Base-by-base conservation (phyloP, 345 rosid species). In the Draba incana region DNA sequence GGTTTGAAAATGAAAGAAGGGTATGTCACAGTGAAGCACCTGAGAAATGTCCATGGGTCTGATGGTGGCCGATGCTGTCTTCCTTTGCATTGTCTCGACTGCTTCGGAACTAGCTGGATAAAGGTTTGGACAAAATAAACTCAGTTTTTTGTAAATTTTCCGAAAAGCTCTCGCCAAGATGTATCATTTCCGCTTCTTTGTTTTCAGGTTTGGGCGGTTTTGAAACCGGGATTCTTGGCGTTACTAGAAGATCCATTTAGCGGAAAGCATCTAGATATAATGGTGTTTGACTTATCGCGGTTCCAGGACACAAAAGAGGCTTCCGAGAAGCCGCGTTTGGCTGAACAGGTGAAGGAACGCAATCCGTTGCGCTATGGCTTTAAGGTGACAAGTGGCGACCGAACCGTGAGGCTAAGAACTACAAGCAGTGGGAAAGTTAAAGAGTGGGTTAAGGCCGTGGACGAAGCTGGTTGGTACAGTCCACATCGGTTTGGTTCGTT, bases 1-100 rank as follows among this genome's bases (percentile, higher is more conserved):
- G 98, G 97, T 68, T 81, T 88, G 27, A 93, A 93, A 78, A 68
- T 93, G 81, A 90, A 84, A 78, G 97, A 93, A 83, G 98, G 97
- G 31, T 93, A 85, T 68, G 83, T 93, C 27, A 79, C 79, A 77
- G 98, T 81, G 61, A 90, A 84, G 68, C 88, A 90, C 80, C 57
- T 90, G 45, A 67, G 88, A 10, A 69, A 81, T 15, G 68, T 76
- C 57, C 60, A 77, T 0, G 64, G 64, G 2, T 55, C 73, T 38
- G 73, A 56, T 46, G 84, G 55, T 58, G 60, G 68, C 12, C 46
- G 64, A 30, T 78, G 80, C 49, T 84, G 88, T 64, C 78, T 68
- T 54, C 80, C 83, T 20, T 84, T 81, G 42, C 74, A 60, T 10
- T 87, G 83, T 83, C 74, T 93, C 4, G 70, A 71, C 54, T 88